These are phyloP conservation scores for Pseudogymnoascus sp. DNA, from an alignment of 2,329 filamentous ascomycete species.

Conservation along the genomic window DNA sequence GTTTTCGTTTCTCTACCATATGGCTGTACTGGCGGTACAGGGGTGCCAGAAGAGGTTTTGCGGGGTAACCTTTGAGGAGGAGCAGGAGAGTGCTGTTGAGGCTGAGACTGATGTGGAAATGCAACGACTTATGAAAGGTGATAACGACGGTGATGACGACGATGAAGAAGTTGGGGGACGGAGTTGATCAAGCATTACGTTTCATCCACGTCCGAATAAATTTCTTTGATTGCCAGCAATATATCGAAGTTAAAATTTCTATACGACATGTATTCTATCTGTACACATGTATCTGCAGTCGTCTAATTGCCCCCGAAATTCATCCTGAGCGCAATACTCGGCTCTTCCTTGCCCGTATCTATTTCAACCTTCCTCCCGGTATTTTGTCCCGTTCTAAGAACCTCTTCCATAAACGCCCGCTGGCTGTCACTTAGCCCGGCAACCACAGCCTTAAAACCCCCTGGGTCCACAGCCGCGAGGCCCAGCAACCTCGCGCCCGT, in stretches of 20 bases:
- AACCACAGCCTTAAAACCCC: slow-evolving; percentile 66
- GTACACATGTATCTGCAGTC: neutral
- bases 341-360: slow-evolving; percentile 44
- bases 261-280: neutral
- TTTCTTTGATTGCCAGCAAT: neutral
- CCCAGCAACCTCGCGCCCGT: slow-evolving; percentile 72
- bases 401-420: slow-evolving; percentile 69
- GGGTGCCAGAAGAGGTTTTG: neutral
- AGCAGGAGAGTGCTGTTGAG: neutral
- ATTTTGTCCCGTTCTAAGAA: slow-evolving; percentile 59
- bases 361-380: slow-evolving; percentile 31
- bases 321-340: slow-evolving; percentile 91
- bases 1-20: neutral
- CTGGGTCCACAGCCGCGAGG: slow-evolving; percentile 66
- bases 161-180: neutral
- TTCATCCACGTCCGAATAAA: neutral
- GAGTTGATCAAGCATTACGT: neutral
- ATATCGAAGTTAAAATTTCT: neutral
- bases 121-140: neutral
- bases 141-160: neutral
- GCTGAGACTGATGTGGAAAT: neutral
- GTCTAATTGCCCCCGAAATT: slow-evolving; percentile 52
- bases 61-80: neutral
- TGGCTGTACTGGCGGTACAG: neutral
- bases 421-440: slow-evolving; percentile 60